Percentiles rank a stretch among this genome's conserved stretches.
Conservation (phyloP, 2,329 filamentous ascomycete species). For the Ploettnerulaceae sp. region DNA sequence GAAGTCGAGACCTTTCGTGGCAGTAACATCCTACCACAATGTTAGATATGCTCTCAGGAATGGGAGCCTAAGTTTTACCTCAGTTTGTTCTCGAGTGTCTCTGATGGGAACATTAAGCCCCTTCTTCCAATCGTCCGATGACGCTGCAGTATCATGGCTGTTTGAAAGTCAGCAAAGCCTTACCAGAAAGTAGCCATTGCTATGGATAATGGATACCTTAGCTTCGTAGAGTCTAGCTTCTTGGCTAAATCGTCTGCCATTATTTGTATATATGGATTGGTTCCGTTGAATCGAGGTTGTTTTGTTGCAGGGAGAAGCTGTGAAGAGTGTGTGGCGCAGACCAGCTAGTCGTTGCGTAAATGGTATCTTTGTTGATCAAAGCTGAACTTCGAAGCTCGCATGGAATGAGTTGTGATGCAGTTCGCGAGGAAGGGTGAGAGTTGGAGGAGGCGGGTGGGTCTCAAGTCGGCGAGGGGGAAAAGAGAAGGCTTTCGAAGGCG, state of each 20-base stretch:
- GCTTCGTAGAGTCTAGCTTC: conserved; percentile 50
- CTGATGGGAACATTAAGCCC: conserved; percentile 66
- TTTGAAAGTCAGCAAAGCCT: conserved; percentile 43
- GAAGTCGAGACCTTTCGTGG: conserved; percentile 95
- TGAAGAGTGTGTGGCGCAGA: neutral
- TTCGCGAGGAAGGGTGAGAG: conserved; percentile 1
- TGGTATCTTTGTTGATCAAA: conserved; percentile 7
- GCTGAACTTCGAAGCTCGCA: conserved; percentile 14
- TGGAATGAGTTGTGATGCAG: conserved; percentile 9
- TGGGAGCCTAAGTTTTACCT: conserved; percentile 47
- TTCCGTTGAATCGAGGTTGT: neutral
- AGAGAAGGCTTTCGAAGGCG: conserved; percentile 11
- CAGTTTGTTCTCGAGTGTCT: conserved; percentile 75
- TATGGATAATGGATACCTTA: conserved; percentile 37
- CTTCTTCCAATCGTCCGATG: conserved; percentile 67
- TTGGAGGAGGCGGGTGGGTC: conserved; percentile 11
- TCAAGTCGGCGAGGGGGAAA: conserved; percentile 18
- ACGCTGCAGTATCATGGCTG: conserved; percentile 35
- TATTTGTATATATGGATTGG: conserved; percentile 20
- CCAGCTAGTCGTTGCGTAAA: neutral
- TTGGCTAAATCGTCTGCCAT: conserved; percentile 47
- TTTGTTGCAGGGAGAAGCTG: neutral
- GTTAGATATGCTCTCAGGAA: conserved; percentile 12
- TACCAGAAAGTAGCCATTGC: conserved; percentile 16
- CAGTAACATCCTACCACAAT: conserved; percentile 78